phyloP scores from a whole-genome alignment of 2,329 filamentous ascomycete species.

The Chalara sp. region DNA sequence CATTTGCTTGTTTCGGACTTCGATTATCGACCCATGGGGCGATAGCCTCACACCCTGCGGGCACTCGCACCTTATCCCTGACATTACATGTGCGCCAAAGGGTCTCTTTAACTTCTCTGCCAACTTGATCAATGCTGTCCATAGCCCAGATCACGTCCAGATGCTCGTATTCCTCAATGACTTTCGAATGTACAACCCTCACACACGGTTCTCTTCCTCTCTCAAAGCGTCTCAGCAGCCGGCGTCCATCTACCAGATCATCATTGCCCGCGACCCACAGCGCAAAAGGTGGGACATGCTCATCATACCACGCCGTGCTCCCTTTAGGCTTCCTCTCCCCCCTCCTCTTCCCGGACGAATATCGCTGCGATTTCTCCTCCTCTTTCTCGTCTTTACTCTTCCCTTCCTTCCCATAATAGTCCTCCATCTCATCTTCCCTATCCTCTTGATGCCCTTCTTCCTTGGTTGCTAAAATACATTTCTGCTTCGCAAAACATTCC shows the following conservation, averaged over 20 bases:
- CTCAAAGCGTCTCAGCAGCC: constrained; percentile 67
- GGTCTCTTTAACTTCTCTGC: constrained; percentile 71
- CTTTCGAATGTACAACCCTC: constrained; percentile 69
- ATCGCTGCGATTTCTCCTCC: not conserved
- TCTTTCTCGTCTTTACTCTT: not conserved
- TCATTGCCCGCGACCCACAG: constrained; percentile 84
- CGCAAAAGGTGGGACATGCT: constrained; percentile 73
- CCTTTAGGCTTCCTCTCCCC: constrained; percentile 37
- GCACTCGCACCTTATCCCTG: constrained; percentile 19
- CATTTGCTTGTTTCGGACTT: not conserved
- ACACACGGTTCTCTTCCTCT: constrained; percentile 76
- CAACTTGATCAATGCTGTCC: constrained; percentile 78
- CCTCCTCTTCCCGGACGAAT: constrained; percentile 22
- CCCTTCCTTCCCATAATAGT: constrained; percentile 12
- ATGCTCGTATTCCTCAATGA: constrained; percentile 86
- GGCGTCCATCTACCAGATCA: constrained; percentile 73
- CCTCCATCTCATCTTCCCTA: constrained; percentile 31
- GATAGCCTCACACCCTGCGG: constrained; percentile 24
- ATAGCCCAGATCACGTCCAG: constrained; percentile 94
- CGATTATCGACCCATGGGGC: constrained; percentile 15
- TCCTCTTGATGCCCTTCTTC: constrained; percentile 62
- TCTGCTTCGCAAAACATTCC: constrained; percentile 78
- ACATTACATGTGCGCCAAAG: constrained; percentile 68
- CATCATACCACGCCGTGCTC: constrained; percentile 73
- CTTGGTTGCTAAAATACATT: constrained; percentile 77